Conservation (phyloP, 768 basidiomycete species). For the Tulasnella sp. region DNA sequence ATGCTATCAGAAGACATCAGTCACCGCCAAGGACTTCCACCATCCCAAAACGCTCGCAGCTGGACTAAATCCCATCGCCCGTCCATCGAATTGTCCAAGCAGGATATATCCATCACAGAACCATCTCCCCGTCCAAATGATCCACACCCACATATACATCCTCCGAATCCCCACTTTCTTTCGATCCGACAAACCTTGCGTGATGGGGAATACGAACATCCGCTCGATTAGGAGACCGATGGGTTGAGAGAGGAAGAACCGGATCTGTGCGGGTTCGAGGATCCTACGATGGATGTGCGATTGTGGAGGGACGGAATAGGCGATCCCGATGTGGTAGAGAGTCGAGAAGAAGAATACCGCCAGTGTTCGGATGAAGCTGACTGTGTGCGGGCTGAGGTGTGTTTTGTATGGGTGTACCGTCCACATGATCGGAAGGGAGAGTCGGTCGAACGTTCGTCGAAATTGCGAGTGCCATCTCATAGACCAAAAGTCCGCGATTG, state of each 20-base stretch:
- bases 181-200: background rate
- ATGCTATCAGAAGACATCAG: no score
- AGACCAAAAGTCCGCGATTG: constrained; percentile 18
- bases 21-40: no score
- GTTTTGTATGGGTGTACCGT: background rate
- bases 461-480: constrained; percentile 17
- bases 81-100: no score
- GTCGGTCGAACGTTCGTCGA: constrained; percentile 3
- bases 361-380: background rate
- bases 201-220: background rate
- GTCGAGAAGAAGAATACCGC: background rate
- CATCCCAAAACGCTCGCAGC: no score
- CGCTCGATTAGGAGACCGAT: constrained; percentile 5
- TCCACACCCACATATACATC: constrained; percentile 11
- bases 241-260: constrained; percentile 15
- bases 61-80: no score
- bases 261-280: constrained; percentile 2
- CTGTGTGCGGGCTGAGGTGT: background rate
- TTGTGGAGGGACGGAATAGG: background rate
- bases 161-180: background rate
- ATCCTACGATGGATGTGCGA: no score
- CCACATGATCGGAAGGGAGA: constrained; percentile 5
- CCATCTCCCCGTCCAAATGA: constrained; percentile 12
- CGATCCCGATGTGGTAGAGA: background rate
- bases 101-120: constrained; percentile 9